phyloP scores from a whole-genome alignment of 257 asterid genomes.

The Nicotiana benthamiana region DNA sequence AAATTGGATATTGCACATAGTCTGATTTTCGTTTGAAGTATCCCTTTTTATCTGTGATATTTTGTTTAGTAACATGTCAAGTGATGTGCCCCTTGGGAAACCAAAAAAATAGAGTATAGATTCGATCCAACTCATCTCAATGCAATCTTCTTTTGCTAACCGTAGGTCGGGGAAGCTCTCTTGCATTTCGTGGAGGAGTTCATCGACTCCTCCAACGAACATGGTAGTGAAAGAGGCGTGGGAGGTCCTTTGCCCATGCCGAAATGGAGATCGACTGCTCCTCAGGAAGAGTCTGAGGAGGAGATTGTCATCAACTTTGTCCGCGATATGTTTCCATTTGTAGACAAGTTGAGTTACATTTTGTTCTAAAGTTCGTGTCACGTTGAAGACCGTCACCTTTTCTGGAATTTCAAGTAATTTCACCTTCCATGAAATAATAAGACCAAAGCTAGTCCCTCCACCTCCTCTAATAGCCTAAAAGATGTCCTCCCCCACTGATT shows the following conservation, averaged over 20 bases:
- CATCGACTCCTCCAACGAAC: neutral
- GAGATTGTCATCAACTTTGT: neutral
- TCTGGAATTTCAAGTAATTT: neutral
- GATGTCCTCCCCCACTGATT: neutral
- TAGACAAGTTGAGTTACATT: neutral
- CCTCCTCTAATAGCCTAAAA: constrained; percentile 1
- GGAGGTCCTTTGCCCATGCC: neutral
- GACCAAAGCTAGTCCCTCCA: constrained; percentile 3
- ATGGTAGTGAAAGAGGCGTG: neutral
- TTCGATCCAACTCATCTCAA: constrained; percentile 4
- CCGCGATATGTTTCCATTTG: constrained; percentile 1
- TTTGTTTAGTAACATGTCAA: neutral
- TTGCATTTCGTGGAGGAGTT: neutral
- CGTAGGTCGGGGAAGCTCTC: neutral
- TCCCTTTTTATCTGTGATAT: neutral
- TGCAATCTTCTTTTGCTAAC: neutral
- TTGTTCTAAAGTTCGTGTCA: neutral
- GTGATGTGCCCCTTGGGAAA: neutral
- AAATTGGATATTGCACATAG: neutral
- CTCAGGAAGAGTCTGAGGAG: neutral
- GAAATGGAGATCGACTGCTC: neutral
- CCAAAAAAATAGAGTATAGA: neutral
- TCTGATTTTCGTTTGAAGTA: constrained; percentile 7
- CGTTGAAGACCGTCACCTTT: neutral
- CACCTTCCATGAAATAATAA: neutral